Evolutionary conservation across 2,329 filamentous ascomycete genomes (phyloP).

Genomic region (Fusarium floridanum): DNA sequence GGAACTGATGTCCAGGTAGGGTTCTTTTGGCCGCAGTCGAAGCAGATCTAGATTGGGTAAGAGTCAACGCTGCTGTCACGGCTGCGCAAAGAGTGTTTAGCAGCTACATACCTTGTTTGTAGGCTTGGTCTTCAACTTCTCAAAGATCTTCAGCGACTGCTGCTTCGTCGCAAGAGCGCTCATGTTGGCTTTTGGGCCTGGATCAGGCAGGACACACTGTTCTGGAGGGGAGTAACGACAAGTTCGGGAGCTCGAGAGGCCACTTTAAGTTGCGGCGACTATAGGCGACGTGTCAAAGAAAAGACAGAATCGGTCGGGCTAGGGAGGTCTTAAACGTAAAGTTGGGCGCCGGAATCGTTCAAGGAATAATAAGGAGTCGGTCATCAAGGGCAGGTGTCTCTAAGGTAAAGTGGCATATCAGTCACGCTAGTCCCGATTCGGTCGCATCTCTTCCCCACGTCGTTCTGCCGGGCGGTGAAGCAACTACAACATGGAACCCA

Average conservation of each 20-base stretch:
- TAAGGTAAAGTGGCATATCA: slow-evolving; percentile 59
- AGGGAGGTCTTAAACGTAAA: slow-evolving; percentile 18
- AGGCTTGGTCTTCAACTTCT: slow-evolving; percentile 93
- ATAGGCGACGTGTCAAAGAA: slow-evolving; percentile 37
- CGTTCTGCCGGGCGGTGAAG: slow-evolving; percentile 55
- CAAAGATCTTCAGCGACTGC: slow-evolving; percentile 96
- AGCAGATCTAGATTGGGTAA: slow-evolving; percentile 80
- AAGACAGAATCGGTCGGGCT: slow-evolving; percentile 35
- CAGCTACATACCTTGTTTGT: slow-evolving; percentile 84
- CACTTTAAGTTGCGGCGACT: slow-evolving; percentile 12
- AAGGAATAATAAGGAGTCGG: slow-evolving; percentile 51
- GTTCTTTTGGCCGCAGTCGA: slow-evolving; percentile 97
- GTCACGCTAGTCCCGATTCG: slow-evolving; percentile 52
- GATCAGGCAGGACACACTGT: slow-evolving; percentile 18
- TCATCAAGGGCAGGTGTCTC: slow-evolving; percentile 48
- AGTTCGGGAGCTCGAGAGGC: neutral
- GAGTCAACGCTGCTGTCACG: slow-evolving; percentile 18
- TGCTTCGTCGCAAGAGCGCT: slow-evolving; percentile 85
- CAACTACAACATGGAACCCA: slow-evolving; percentile 13
- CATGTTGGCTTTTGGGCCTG: slow-evolving; percentile 61
- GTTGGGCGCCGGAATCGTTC: slow-evolving; percentile 44
- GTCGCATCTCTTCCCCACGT: slow-evolving; percentile 45
- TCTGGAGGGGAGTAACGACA: slow-evolving; percentile 7
- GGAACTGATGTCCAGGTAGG: slow-evolving; percentile 98
- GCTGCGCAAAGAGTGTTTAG: neutral